phyloP scores from a whole-genome alignment of 2,329 filamentous ascomycete genomes.

The Fusarium paranaense region DNA sequence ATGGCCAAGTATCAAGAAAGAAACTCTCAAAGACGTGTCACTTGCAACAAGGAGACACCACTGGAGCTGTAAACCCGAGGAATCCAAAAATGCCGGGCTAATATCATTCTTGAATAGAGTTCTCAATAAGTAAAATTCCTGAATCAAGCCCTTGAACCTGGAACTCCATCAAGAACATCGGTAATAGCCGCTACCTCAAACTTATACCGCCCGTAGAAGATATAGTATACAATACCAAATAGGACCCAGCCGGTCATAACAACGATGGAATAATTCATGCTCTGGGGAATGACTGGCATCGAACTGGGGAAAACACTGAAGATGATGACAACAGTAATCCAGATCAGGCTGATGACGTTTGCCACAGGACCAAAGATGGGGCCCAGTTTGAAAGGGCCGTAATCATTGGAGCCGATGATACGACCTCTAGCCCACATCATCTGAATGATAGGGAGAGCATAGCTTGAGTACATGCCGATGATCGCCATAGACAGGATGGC shows the following conservation, averaged over 20 bases:
- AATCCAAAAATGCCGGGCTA: background rate
- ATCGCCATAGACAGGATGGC: conserved; percentile 56
- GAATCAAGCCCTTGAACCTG: background rate
- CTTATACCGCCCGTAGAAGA: conserved; percentile 35
- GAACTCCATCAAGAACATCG: background rate
- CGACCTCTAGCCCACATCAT: conserved; percentile 53
- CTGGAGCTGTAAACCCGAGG: background rate
- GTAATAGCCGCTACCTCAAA: conserved; percentile 40
- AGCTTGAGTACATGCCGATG: conserved; percentile 57
- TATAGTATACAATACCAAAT: conserved; percentile 51
- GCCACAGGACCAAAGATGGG: conserved; percentile 46
- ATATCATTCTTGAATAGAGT: background rate
- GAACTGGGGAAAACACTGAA: conserved; percentile 59
- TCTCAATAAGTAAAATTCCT: background rate
- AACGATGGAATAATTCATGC: conserved; percentile 61
- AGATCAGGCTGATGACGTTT: conserved; percentile 57
- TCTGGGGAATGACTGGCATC: conserved; percentile 54
- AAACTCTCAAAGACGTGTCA: background rate
- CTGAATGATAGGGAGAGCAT: conserved; percentile 52
- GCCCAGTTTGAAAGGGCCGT: conserved; percentile 48
- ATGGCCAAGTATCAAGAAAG: background rate
- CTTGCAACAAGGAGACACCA: background rate
- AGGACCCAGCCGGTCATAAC: conserved; percentile 55
- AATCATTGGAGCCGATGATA: conserved; percentile 24
- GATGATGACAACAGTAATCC: conserved; percentile 57